These are phyloP conservation scores for Herpetospermum pedunculosum DNA, from an alignment of 306 rosid genomes.

Conservation along the genomic window DNA sequence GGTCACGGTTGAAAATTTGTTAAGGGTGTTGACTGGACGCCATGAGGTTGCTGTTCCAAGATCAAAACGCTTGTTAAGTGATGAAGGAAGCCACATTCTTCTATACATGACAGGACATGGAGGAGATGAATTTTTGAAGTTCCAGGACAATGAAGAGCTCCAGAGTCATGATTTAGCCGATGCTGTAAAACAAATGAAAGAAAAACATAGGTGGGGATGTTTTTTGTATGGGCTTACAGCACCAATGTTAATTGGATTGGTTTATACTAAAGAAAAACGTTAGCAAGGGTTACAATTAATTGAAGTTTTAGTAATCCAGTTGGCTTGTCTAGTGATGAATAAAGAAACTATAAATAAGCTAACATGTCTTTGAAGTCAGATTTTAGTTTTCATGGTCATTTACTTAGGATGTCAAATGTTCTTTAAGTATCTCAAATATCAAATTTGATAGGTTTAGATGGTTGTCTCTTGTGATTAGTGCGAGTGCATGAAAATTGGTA, in stretches of 20 bases:
- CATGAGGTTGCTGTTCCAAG: slow-evolving; percentile 89
- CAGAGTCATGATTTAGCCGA: slow-evolving; percentile 99
- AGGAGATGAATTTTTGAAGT: slow-evolving; percentile 93
- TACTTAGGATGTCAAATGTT: neutral
- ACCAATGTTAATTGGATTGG: neutral
- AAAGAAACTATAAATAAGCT: neutral
- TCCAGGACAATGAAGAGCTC: slow-evolving; percentile 96
- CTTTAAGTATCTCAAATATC: neutral
- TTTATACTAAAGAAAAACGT: slow-evolving; percentile 1
- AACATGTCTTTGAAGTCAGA: neutral
- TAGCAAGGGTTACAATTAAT: neutral
- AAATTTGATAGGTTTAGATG: neutral
- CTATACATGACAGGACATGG: slow-evolving; percentile 98
- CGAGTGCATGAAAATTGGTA: neutral
- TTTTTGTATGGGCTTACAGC: neutral
- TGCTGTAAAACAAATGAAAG: slow-evolving; percentile 96
- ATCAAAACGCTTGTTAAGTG: slow-evolving; percentile 90
- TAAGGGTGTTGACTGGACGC: slow-evolving; percentile 82
- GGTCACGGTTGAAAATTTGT: slow-evolving; percentile 76
- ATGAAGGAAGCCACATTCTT: slow-evolving; percentile 97
- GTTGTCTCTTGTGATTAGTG: neutral
- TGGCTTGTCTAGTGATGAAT: neutral
- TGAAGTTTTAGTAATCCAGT: neutral
- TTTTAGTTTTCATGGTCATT: neutral
- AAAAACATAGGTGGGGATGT: slow-evolving; percentile 59